phyloP scores from a whole-genome alignment of 2,329 filamentous ascomycete genomes.

The Talaromyces amestolkiae region DNA sequence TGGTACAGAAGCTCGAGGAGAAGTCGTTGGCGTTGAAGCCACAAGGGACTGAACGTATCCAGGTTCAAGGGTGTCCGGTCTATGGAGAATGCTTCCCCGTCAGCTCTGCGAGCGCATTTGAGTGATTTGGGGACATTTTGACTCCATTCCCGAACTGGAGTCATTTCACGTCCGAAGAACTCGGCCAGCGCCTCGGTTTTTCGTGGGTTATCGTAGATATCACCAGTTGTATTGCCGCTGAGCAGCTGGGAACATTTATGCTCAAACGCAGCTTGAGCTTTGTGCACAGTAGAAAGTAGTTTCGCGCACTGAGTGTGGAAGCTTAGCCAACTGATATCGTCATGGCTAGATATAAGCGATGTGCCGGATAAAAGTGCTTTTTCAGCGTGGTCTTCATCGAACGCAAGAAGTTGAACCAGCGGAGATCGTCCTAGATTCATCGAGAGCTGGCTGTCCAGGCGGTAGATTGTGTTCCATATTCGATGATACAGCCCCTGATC shows the following conservation, averaged over 20 bases:
- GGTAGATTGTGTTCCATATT: slow-evolving; percentile 52
- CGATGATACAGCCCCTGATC: slow-evolving; percentile 46
- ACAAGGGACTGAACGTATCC: slow-evolving; percentile 33
- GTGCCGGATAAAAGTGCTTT: slow-evolving; percentile 18
- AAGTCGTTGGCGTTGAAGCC: slow-evolving; percentile 39
- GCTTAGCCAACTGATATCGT: slow-evolving; percentile 40
- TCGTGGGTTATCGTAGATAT: not conserved
- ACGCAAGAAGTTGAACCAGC: slow-evolving; percentile 31
- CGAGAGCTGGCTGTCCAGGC: slow-evolving; percentile 46
- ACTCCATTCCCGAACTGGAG: slow-evolving; percentile 30
- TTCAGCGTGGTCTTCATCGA: slow-evolving; percentile 23
- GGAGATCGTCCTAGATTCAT: slow-evolving; percentile 49
- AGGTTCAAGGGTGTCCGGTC: slow-evolving; percentile 32
- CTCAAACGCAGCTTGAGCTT: slow-evolving; percentile 35
- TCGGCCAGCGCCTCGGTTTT: slow-evolving; percentile 20
- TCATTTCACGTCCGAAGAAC: slow-evolving; percentile 26
- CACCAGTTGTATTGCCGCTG: not conserved
- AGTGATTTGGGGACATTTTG: slow-evolving; percentile 35
- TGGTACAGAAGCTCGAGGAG: slow-evolving; percentile 41
- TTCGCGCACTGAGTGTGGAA: slow-evolving; percentile 35
- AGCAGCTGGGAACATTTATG: not conserved
- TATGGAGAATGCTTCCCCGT: slow-evolving; percentile 33
- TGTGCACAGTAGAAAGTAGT: slow-evolving; percentile 32
- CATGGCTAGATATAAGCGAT: slow-evolving; percentile 29
- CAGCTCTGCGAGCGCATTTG: slow-evolving; percentile 32